Evolutionary conservation across 108 stramenopile genomes (phyloP), one percentile per base, ranked within the genome.

Genomic region (Licmophora abbreviata): DNA sequence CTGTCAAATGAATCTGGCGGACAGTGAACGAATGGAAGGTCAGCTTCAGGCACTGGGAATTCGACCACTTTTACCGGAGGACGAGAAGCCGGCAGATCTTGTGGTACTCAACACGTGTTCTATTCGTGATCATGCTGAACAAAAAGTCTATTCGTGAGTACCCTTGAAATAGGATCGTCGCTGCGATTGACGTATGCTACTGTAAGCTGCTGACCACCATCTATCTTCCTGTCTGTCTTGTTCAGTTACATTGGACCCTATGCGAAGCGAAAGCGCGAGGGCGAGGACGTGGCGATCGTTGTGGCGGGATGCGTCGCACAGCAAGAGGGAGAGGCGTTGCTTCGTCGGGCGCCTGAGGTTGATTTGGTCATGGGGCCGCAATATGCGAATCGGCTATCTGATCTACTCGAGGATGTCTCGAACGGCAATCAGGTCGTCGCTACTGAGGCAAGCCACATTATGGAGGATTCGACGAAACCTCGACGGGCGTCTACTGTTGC

Each of bases 1-100:
- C 7, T 94, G 95, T 61, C 92, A 94, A 73, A 96, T 96, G 95
- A 96, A 96, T 63, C 79, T 85, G 29, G 93, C 95, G 4, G 93
- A 96, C 63, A 70, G 67, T 23, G 95, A 96, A 79, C 71, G 95
- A 9, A 71, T 96, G 59, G 88, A 72, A 52, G 95, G 92, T 10
- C 75, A 87, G 44, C 59, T 96, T 30, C 54, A 71, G 29, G 38
- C 56, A 30, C 37, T 56, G 88, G 29, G 79, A 77, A 40, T 51
- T 74, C 20, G 23, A 15, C 29, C 54, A 54, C 6, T 44, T 52
- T 21, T 32, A 60, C 9, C 25, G 24, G 24, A 17, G 44, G 25
- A 42, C 20, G 20, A 65, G 51, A 62, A 38, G 40, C 36, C 48
- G 48, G 55, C 43, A 18, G 82, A 88, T 44, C 59, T 92, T n/a